phyloP scores from a whole-genome alignment of 2,329 filamentous ascomycete genomes.

The Diaporthe humulicola region DNA sequence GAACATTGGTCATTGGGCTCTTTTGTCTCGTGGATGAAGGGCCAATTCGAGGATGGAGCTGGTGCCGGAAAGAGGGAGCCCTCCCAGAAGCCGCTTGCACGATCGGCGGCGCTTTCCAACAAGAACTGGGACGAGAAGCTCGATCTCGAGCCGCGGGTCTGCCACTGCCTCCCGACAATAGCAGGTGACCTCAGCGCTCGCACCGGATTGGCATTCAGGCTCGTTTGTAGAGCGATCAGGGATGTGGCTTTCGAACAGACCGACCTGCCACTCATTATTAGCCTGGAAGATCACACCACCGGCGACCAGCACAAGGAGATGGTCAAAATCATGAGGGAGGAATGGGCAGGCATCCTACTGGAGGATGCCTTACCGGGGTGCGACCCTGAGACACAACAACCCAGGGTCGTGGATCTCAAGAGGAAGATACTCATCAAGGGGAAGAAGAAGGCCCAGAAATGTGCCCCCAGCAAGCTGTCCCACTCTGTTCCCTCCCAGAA shows the following conservation, averaged over 20 bases:
- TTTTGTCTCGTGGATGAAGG: slow-evolving; percentile 42
- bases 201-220: slow-evolving; percentile 84
- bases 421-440: slow-evolving; percentile 89
- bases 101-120: slow-evolving; percentile 36
- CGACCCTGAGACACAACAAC: slow-evolving; percentile 69
- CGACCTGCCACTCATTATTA: slow-evolving; percentile 88
- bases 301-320: slow-evolving; percentile 88
- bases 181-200: slow-evolving; percentile 79
- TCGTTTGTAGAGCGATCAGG: slow-evolving; percentile 84
- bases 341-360: slow-evolving; percentile 82
- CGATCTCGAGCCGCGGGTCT: slow-evolving; percentile 80
- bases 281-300: slow-evolving; percentile 89
- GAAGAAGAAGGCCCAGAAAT: slow-evolving; percentile 64
- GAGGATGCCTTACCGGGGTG: slow-evolving; percentile 66
- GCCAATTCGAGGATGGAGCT: slow-evolving; percentile 24
- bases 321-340: slow-evolving; percentile 93
- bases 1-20: slow-evolving; percentile 42
- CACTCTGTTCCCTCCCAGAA: slow-evolving; percentile 54
- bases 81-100: slow-evolving; percentile 21
- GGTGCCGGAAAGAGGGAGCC: slow-evolving; percentile 41
- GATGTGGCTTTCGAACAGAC: slow-evolving; percentile 81
- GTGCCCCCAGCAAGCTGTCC: slow-evolving; percentile 47
- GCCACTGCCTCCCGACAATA: slow-evolving; percentile 67
- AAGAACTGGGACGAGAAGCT: slow-evolving; percentile 27
- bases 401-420: slow-evolving; percentile 77